Percentiles rank a stretch among this genome's conserved stretches.
These are phyloP conservation scores for Apiospora marii DNA, from an alignment of 2,329 filamentous ascomycete species.

Conservation along the genomic window DNA sequence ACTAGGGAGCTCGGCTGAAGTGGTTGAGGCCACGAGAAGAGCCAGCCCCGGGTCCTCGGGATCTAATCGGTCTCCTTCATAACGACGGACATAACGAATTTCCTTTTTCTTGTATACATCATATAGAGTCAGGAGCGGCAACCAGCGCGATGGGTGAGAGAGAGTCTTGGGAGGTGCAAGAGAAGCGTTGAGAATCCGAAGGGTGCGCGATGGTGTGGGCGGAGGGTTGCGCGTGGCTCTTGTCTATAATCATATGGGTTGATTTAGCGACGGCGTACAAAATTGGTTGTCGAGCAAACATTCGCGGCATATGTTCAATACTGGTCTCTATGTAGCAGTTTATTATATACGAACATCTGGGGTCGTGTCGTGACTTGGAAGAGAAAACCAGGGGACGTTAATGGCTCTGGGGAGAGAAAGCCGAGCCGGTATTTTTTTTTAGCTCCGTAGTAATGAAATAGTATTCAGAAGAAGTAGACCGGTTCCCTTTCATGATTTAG, in stretches of 20 bases:
- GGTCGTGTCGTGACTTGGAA: background rate
- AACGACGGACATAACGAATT: slow-evolving; percentile 35
- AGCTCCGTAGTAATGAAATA: slow-evolving; percentile 13
- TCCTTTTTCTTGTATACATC: slow-evolving; percentile 28
- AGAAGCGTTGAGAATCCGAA: background rate
- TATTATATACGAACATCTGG: slow-evolving; percentile 8
- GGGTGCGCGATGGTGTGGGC: background rate
- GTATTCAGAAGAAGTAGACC: background rate
- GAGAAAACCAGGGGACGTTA: slow-evolving; percentile 1
- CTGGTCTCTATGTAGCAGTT: slow-evolving; percentile 16
- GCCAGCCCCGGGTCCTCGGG: slow-evolving; percentile 38
- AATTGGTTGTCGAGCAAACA: slow-evolving; percentile 22
- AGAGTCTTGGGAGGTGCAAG: background rate
- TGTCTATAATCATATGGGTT: slow-evolving; percentile 22
- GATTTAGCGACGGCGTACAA: slow-evolving; percentile 27
- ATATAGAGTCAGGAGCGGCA: slow-evolving; percentile 25
- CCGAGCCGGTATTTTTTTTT: background rate
- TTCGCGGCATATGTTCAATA: background rate
- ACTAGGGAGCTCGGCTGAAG: slow-evolving; percentile 63
- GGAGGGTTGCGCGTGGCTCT: background rate
- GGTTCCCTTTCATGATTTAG: background rate
- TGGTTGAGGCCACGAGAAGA: slow-evolving; percentile 54
- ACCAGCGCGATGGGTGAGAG: background rate
- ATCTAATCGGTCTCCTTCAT: slow-evolving; percentile 32
- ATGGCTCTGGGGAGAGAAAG: background rate